Conservation (phyloP, 2,329 filamentous ascomycete species). For the Alternaria panax region DNA sequence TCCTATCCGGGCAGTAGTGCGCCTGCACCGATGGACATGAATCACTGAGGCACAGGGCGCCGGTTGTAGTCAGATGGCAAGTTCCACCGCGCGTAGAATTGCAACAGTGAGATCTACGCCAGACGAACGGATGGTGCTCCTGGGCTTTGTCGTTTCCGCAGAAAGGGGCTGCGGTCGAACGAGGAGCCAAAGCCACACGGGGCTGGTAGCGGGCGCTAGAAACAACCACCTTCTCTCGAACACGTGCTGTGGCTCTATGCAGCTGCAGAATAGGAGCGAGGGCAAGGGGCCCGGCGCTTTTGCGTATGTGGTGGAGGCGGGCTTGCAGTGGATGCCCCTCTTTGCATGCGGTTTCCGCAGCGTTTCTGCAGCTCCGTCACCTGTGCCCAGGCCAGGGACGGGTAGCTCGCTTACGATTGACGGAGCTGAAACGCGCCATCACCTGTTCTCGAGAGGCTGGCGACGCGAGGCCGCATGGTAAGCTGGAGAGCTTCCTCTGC, state of each 20-base stretch:
- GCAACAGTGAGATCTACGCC: not conserved
- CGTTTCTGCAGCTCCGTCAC: conserved; percentile 18
- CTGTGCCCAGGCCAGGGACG: conserved; percentile 17
- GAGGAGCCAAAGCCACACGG: conserved; percentile 6
- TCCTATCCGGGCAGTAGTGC: conserved; percentile 5
- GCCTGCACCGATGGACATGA: not conserved
- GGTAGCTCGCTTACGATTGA: conserved; percentile 25
- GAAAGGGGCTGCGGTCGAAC: conserved; percentile 11
- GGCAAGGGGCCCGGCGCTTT: conserved; percentile 7
- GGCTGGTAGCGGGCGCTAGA: conserved; percentile 11
- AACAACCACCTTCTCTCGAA: conserved; percentile 3
- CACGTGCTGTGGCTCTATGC: conserved; percentile 1
- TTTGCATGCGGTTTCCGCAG: not conserved
- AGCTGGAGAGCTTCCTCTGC: not conserved
- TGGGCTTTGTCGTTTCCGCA: not conserved
- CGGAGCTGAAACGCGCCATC: conserved; percentile 33
- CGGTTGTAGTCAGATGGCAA: not conserved
- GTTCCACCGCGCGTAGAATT: not conserved
- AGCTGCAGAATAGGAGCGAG: conserved; percentile 8
- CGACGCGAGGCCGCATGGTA: conserved; percentile 4
- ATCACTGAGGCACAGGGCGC: conserved; percentile 6
- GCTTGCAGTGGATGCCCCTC: conserved; percentile 14
- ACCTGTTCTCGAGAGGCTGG: conserved; percentile 15
- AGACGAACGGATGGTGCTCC: not conserved
- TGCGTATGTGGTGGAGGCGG: conserved; percentile 1